Conservation (phyloP, 257 asterid species). For the Haberlea rhodopensis region DNA sequence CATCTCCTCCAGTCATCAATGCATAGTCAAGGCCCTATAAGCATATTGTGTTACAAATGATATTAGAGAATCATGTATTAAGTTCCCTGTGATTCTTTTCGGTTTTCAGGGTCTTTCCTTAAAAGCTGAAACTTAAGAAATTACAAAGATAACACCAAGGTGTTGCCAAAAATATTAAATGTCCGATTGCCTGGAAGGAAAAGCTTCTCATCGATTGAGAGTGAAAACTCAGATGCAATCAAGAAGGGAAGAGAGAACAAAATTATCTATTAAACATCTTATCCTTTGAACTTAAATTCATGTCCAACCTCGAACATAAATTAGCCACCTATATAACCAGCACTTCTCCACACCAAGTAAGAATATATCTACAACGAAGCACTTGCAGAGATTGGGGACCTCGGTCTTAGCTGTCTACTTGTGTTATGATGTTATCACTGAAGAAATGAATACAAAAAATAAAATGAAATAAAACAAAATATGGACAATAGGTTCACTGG, state of each 20-base stretch:
- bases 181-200: background rate
- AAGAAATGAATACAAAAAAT: background rate
- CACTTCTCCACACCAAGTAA: background rate
- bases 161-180: background rate
- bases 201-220: background rate
- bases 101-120: background rate
- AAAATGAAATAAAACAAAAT: too few relatives aligned
- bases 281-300: too few relatives aligned
- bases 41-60: conserved; percentile 25
- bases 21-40: conserved; percentile 93
- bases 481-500: too few relatives aligned
- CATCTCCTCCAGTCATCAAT: conserved; percentile 98
- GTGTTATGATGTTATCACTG: too few relatives aligned
- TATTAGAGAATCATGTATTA: background rate
- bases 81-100: background rate
- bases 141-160: background rate
- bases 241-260: background rate
- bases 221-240: background rate
- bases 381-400: too few relatives aligned
- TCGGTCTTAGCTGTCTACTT: too few relatives aligned
- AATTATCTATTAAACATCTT: too few relatives aligned
- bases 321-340: background rate
- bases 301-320: too few relatives aligned
- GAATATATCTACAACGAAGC: too few relatives aligned
- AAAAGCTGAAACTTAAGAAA: background rate